Evolutionary conservation across 768 basidiomycete genomes (phyloP).

Genomic region (Mycena alexandri): DNA sequence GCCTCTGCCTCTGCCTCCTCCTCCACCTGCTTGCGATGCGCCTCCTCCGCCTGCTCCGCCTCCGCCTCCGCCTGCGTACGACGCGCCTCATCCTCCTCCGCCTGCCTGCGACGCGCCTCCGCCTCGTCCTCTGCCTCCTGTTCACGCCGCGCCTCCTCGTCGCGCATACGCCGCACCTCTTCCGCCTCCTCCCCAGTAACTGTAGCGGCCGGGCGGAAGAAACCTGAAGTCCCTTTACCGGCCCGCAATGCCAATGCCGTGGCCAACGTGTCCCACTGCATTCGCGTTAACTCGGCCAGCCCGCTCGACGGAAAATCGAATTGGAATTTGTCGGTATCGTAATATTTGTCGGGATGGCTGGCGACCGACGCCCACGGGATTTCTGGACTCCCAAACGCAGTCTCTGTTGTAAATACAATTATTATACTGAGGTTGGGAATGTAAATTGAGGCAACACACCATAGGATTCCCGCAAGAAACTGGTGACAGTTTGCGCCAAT

Average conservation of each 20-base stretch:
- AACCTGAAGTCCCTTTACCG: neutral
- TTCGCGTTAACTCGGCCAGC: neutral
- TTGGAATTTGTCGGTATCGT: slow-evolving; percentile 6
- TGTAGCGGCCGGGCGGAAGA: neutral
- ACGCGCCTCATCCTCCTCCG: neutral
- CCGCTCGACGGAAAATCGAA: neutral
- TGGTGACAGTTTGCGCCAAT: neutral
- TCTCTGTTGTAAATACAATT: slow-evolving; percentile 7
- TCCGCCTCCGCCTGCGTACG: too few relatives aligned
- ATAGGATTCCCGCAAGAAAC: slow-evolving; percentile 13
- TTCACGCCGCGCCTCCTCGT: too few relatives aligned
- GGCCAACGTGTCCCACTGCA: neutral
- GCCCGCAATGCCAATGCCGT: neutral
- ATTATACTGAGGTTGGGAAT: too few relatives aligned
- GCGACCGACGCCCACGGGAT: slow-evolving; percentile 20
- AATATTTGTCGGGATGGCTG: slow-evolving; percentile 13
- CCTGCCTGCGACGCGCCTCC: too few relatives aligned
- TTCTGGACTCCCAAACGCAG: slow-evolving; percentile 16
- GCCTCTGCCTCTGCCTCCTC: neutral
- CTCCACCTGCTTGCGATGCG: too few relatives aligned
- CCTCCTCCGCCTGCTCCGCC: too few relatives aligned
- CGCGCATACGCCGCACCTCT: too few relatives aligned
- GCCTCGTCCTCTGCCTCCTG: too few relatives aligned
- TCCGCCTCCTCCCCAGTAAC: too few relatives aligned
- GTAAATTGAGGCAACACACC: neutral